phyloP scores from a whole-genome alignment of 306 rosid species.

The Trichosanthes truncata region DNA sequence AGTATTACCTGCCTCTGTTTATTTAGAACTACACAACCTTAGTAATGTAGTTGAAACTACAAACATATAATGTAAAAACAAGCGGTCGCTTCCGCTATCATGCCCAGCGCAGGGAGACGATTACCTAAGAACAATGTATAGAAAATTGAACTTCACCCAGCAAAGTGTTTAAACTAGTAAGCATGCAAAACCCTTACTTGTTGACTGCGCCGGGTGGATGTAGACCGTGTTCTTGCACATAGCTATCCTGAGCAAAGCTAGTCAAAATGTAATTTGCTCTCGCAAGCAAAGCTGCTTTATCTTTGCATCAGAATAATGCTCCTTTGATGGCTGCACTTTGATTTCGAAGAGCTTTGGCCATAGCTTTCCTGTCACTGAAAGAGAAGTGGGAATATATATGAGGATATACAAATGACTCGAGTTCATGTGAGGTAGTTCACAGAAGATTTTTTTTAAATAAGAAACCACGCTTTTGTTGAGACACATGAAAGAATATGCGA shows the following conservation, averaged over 20 bases:
- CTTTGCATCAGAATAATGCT: constrained; percentile 19
- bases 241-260: not conserved
- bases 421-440: not conserved
- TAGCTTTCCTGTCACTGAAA: constrained; percentile 80
- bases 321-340: constrained; percentile 32
- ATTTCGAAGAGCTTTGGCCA: constrained; percentile 88
- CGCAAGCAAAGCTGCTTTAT: constrained; percentile 56
- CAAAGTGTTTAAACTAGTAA: too few relatives aligned
- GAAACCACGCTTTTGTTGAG: too few relatives aligned
- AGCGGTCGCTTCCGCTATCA: not conserved
- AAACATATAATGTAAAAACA: not conserved
- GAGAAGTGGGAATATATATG: constrained; percentile 5
- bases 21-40: not conserved
- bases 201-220: not conserved
- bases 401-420: not conserved
- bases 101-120: not conserved
- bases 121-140: not conserved
- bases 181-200: not conserved
- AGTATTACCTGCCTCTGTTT: not conserved
- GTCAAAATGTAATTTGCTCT: constrained; percentile 19
- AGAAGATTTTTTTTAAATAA: not conserved
- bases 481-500: too few relatives aligned
- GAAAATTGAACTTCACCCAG: not conserved
- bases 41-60: not conserved
- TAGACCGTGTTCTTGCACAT: not conserved